phyloP scores from a whole-genome alignment of 2,329 filamentous ascomycete species.

The Ophiocordyceps sinensis region DNA sequence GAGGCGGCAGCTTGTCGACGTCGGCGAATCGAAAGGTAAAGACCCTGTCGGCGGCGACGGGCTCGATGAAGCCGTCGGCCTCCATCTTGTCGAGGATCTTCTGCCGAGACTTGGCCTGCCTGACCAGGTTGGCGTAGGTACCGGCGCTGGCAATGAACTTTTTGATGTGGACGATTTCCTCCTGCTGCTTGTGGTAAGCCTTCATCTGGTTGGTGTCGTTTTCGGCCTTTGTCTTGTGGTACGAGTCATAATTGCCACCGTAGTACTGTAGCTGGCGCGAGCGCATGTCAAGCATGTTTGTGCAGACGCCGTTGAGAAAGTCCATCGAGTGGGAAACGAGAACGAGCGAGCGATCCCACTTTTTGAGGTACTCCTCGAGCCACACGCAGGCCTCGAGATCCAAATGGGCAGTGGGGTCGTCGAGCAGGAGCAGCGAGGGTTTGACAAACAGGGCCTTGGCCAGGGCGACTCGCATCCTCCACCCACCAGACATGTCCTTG shows the following conservation, averaged over 20 bases:
- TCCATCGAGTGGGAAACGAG: conserved; percentile 97
- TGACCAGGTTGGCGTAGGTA: conserved; percentile 98
- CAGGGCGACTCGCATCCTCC: conserved; percentile 98
- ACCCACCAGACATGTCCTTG: conserved; percentile 99
- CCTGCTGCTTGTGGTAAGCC: conserved; percentile 97
- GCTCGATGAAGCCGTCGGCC: conserved; percentile 95
- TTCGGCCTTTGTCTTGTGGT: conserved; percentile 86
- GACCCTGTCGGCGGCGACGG: conserved; percentile 68
- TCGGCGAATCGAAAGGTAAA: conserved; percentile 98
- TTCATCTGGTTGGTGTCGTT: conserved; percentile 98
- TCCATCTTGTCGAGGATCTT: conserved; percentile 99
- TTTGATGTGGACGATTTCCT: conserved; percentile 98
- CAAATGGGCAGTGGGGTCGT: conserved; percentile 97
- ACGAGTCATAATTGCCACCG: conserved; percentile 98
- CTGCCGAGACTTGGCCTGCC: conserved; percentile 96
- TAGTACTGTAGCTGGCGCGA: conserved; percentile 84
- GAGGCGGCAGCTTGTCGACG: conserved; percentile 97
- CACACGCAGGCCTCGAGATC: conserved; percentile 99
- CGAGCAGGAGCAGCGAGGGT: conserved; percentile 86
- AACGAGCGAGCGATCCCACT: conserved; percentile 95
- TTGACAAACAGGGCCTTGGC: conserved; percentile 97
- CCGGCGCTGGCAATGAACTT: conserved; percentile 99
- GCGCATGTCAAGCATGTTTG: conserved; percentile 98
- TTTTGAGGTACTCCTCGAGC: conserved; percentile 99
- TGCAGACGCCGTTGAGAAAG: conserved; percentile 98